These are phyloP conservation scores for Penicillium sclerotiorum DNA, from an alignment of 2,329 filamentous ascomycete genomes.

Conservation along the genomic window DNA sequence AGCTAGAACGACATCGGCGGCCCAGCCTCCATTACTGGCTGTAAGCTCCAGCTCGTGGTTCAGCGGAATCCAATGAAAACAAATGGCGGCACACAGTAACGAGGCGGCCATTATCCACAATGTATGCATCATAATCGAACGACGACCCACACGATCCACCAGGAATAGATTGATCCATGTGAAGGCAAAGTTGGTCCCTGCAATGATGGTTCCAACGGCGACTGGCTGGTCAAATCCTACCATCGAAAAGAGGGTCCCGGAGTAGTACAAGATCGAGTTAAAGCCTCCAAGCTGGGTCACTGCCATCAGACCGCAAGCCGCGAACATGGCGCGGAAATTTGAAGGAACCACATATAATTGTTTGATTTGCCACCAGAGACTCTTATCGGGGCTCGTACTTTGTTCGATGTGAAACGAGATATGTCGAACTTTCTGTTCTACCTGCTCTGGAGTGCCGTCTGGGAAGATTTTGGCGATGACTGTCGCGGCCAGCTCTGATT, in stretches of 20 bases:
- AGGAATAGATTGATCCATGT: slow-evolving; percentile 46
- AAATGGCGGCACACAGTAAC: slow-evolving; percentile 46
- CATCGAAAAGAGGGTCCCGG: slow-evolving; percentile 47
- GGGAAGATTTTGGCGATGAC: slow-evolving; percentile 34
- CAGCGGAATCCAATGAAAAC: slow-evolving; percentile 52
- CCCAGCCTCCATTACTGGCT: slow-evolving; percentile 33
- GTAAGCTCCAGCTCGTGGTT: slow-evolving; percentile 45
- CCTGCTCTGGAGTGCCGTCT: slow-evolving; percentile 41
- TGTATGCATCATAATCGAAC: slow-evolving; percentile 42
- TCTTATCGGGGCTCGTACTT: slow-evolving; percentile 35
- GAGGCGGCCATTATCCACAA: slow-evolving; percentile 46
- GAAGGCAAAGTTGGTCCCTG: slow-evolving; percentile 46
- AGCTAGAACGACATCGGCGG: slow-evolving; percentile 44
- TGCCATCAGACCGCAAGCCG: slow-evolving; percentile 53
- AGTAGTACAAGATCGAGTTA: slow-evolving; percentile 51
- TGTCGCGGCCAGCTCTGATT: slow-evolving; percentile 42
- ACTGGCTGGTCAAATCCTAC: slow-evolving; percentile 54
- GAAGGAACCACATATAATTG: slow-evolving; percentile 48
- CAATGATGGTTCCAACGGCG: slow-evolving; percentile 49
- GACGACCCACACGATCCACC: slow-evolving; percentile 49
- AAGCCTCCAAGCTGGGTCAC: slow-evolving; percentile 50
- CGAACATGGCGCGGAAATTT: slow-evolving; percentile 50
- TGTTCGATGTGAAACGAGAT: slow-evolving; percentile 38
- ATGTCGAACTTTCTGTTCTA: slow-evolving; percentile 48
- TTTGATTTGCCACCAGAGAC: slow-evolving; percentile 47